phyloP scores from a whole-genome alignment of 495 filamentous ascomycete species.

The Talaromyces stipitatus region DNA sequence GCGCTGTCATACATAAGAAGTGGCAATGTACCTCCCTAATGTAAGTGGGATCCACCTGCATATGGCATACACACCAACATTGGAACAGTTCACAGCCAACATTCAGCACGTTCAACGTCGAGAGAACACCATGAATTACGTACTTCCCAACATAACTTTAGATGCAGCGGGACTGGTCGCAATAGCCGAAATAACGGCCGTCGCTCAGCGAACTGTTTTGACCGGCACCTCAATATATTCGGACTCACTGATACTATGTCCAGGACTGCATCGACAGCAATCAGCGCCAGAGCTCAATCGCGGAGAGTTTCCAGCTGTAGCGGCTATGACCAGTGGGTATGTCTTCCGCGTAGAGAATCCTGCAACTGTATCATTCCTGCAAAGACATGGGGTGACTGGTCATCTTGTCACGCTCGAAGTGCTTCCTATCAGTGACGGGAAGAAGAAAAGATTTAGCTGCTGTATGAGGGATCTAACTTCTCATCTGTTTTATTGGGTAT shows the following conservation, averaged over 20 bases:
- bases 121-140: background rate
- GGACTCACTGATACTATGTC: constrained; percentile 48
- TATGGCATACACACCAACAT: background rate
- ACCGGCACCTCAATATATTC: constrained; percentile 43
- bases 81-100: background rate
- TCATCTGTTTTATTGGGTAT: constrained; percentile 32
- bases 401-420: constrained; percentile 41
- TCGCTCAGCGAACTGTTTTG: constrained; percentile 45
- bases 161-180: constrained; percentile 45
- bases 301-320: constrained; percentile 20
- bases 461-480: background rate
- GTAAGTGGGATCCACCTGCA: background rate
- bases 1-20: background rate
- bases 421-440: background rate
- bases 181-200: constrained; percentile 48
- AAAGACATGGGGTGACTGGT: constrained; percentile 34
- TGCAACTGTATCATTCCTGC: constrained; percentile 44
- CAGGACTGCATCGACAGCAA: constrained; percentile 55
- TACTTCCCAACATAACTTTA: constrained; percentile 16
- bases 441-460: background rate
- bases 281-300: constrained; percentile 29
- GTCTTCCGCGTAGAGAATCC: constrained; percentile 45
- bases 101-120: background rate
- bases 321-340: constrained; percentile 26
- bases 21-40: background rate